phyloP scores from a whole-genome alignment of 176 grass and related monocot species.

The Triticum turgidum region DNA sequence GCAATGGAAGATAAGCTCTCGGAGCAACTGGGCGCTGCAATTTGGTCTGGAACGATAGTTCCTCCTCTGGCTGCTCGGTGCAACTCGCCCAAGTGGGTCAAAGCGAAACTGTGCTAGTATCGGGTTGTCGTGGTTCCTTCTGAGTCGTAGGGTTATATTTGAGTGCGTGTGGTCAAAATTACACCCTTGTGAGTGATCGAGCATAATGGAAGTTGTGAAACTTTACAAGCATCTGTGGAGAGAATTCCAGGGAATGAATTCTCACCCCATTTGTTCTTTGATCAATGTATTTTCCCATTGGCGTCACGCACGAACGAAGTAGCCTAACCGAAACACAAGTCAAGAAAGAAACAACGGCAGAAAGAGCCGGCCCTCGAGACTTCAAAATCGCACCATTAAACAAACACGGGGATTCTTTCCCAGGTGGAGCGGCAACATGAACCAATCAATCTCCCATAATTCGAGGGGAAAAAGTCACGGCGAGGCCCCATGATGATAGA shows the following conservation, averaged over 20 bases:
- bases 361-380: neutral
- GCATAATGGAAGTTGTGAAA: neutral
- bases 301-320: too few relatives aligned
- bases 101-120: neutral
- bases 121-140: neutral
- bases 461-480: neutral
- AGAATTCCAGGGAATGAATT: neutral
- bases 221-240: conserved; percentile 40
- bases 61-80: neutral
- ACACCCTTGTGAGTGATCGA: neutral
- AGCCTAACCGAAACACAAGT: neutral
- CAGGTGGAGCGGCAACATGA: neutral
- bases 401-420: neutral
- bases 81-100: conserved; percentile 40
- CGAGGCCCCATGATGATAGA: neutral
- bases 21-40: conserved; percentile 24
- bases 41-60: neutral
- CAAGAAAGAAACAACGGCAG: conserved; percentile 1
- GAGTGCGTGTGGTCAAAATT: neutral
- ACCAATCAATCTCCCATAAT: neutral
- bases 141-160: neutral
- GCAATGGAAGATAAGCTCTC: conserved; percentile 31
- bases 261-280: neutral
- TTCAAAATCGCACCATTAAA: neutral
- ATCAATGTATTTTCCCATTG: neutral